Evolutionary conservation across 2,329 filamentous ascomycete genomes (phyloP).

Genomic region (Fusarium solani-melongenae): DNA sequence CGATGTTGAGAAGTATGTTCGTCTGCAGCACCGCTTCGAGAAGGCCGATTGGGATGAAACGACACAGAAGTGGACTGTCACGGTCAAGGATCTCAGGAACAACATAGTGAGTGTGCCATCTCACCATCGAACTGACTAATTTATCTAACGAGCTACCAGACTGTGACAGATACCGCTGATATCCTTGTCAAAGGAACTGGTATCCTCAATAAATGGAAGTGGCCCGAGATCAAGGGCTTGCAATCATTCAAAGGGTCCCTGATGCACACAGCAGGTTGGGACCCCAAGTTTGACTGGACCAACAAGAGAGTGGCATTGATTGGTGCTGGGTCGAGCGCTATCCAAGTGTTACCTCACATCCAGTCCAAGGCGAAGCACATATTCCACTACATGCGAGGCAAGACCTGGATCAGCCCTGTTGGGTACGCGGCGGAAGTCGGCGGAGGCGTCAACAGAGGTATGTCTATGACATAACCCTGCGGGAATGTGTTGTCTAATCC

Average conservation of each 20-base stretch:
- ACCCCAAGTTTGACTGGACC: neutral
- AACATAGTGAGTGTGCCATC: neutral
- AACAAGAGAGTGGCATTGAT: neutral
- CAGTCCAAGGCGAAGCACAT: conserved; percentile 4
- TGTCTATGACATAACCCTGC: neutral
- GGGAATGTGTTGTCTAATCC: too few species aligned
- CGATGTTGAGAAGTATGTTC: conserved; percentile 6
- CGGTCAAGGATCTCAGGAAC: neutral
- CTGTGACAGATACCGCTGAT: neutral
- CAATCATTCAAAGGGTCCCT: neutral
- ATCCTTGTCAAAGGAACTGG: neutral
- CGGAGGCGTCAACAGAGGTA: neutral
- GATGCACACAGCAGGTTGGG: neutral
- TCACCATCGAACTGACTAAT: neutral
- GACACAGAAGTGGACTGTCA: neutral
- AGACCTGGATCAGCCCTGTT: conserved; percentile 15
- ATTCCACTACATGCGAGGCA: conserved; percentile 7
- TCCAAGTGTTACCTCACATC: neutral
- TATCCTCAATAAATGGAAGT: neutral
- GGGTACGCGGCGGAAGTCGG: neutral
- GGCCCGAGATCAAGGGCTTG: neutral
- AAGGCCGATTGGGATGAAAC: neutral
- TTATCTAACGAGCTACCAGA: neutral
- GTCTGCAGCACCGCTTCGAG: neutral
- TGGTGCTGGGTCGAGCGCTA: conserved; percentile 3